These are phyloP conservation scores for Seminavis robusta DNA, from an alignment of 108 stramenopile genomes.

Conservation along the genomic window DNA sequence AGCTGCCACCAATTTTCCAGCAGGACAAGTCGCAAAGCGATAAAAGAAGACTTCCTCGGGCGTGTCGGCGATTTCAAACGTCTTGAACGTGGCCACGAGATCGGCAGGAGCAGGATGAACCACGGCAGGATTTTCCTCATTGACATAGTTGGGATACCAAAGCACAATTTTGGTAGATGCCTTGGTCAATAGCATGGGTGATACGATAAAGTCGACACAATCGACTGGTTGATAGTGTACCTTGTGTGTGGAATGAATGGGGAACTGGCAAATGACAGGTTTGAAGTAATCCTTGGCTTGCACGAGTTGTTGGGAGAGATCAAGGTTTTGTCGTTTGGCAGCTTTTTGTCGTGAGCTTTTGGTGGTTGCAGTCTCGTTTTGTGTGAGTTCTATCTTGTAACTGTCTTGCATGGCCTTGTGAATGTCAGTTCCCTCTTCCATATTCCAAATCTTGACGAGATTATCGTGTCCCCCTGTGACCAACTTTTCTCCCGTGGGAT, in stretches of 20 bases:
- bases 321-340: too few species aligned
- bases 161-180: constrained; percentile 60
- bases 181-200: constrained; percentile 72
- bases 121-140: not conserved
- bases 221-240: constrained; percentile 81
- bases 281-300: too few species aligned
- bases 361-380: not conserved
- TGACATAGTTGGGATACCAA: constrained; percentile 64
- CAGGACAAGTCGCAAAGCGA: constrained; percentile 51
- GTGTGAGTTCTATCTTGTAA: not conserved
- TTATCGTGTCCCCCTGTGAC: constrained; percentile 79
- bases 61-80: not conserved
- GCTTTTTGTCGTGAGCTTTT: too few species aligned
- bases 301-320: too few species aligned
- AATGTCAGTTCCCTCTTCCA: constrained; percentile 21
- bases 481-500: constrained; percentile 60
- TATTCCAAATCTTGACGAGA: constrained; percentile 65
- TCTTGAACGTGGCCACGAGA: not conserved
- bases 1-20: constrained; percentile 44
- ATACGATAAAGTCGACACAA: constrained; percentile 75
- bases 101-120: not conserved
- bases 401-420: constrained; percentile 5
- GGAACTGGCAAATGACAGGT: constrained; percentile 39
- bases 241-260: constrained; percentile 62
- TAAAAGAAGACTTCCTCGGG: not conserved